A percentile compares a stretch with the other conserved stretches of the same genome.
Evolutionary conservation across 2,329 filamentous ascomycete genomes (phyloP).

Genomic region (Clonostachys byssicola): DNA sequence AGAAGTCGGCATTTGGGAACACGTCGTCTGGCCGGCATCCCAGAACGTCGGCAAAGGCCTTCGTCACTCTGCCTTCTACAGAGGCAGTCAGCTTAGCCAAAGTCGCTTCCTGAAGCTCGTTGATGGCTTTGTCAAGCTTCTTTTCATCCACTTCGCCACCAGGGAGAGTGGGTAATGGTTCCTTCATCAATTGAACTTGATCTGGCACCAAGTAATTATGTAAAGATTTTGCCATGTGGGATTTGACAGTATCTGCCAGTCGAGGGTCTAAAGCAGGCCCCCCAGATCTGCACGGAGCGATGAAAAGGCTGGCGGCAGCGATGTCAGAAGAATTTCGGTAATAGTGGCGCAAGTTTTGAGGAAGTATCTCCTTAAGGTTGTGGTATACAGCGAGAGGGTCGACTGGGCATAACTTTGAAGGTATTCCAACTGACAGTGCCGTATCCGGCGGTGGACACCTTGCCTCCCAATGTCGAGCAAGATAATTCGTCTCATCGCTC

Average conservation of each 20-base stretch:
- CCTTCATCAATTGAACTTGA: conserved; percentile 22
- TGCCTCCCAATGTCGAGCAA: conserved; percentile 43
- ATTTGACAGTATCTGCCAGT: conserved; percentile 8
- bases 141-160: conserved; percentile 24
- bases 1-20: conserved; percentile 38
- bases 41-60: conserved; percentile 40
- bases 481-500: conserved; percentile 35
- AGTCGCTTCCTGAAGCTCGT: conserved; percentile 12
- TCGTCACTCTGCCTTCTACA: conserved; percentile 30
- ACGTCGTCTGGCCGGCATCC: conserved; percentile 31
- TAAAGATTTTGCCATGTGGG: conserved; percentile 5
- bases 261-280: background rate
- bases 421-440: conserved; percentile 33
- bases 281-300: conserved; percentile 10
- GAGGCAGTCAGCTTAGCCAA: conserved; percentile 13
- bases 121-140: conserved; percentile 24
- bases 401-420: conserved; percentile 22
- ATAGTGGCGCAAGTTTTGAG: conserved; percentile 9
- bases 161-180: conserved; percentile 23
- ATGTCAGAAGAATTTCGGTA: conserved; percentile 1
- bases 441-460: conserved; percentile 42
- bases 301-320: conserved; percentile 9
- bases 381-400: conserved; percentile 17
- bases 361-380: conserved; percentile 11
- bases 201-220: conserved; percentile 32